Conservation (phyloP, 495 filamentous ascomycete genomes). For the Collariella sp. region DNA sequence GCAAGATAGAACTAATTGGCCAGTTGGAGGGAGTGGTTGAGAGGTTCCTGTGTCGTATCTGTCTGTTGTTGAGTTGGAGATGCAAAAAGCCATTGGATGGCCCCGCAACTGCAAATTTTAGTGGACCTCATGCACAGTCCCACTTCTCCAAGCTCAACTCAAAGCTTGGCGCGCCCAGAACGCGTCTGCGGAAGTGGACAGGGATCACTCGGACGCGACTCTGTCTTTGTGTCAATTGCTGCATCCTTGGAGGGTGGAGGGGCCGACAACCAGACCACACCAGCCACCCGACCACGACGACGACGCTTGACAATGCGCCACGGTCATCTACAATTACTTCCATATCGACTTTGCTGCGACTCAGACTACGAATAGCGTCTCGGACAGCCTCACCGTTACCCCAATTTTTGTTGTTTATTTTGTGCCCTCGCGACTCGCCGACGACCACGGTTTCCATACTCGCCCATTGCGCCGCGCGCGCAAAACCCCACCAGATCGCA, state of each 20-base stretch:
- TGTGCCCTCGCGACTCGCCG: background rate
- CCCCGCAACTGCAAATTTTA: conserved; percentile 3
- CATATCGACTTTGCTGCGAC: background rate
- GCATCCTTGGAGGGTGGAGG: conserved; percentile 1
- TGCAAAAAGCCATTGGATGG: background rate
- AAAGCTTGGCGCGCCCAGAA: background rate
- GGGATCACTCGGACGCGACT: conserved; percentile 4
- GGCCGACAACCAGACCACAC: background rate
- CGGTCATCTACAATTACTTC: background rate
- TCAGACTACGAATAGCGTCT: conserved; percentile 1
- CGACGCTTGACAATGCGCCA: background rate
- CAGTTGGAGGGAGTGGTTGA: too few species aligned
- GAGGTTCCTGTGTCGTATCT: background rate
- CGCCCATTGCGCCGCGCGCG: conserved; percentile 3
- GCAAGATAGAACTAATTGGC: background rate
- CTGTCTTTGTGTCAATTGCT: background rate
- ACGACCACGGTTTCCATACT: background rate
- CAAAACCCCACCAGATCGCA: background rate
- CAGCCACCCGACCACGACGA: conserved; percentile 2
- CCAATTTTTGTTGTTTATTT: background rate
- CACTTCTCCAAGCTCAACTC: background rate
- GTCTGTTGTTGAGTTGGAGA: background rate
- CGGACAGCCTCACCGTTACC: background rate
- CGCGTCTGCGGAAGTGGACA: conserved; percentile 15
- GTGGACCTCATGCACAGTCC: background rate